Evolutionary conservation across 495 filamentous ascomycete species (phyloP), one percentile per base, ranked within the genome.

Genomic region (Penicillium paxilli): DNA sequence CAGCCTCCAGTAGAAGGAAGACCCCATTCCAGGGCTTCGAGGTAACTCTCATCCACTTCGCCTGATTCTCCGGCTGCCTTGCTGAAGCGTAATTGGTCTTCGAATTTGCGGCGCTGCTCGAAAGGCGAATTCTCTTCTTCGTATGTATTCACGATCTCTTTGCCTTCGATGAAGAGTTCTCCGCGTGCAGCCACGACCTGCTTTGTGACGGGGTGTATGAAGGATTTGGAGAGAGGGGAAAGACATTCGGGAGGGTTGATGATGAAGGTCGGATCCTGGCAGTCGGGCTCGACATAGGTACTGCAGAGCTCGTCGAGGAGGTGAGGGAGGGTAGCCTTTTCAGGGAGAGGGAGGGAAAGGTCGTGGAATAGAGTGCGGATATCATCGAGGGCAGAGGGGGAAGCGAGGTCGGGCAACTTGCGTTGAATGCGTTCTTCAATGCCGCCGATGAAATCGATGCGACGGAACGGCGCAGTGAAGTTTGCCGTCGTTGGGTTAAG

Each of bases 61-160:
- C 57, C 69, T 2, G 68, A 64, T 44, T 75, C 73, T 21, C 71
- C 68, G 21, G 62, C 64, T 10, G 64, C 67, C 44, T 68, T 67
- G 52, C 65, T 68, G 30, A 59, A 81, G 23, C 71, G 66, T 3
- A 82, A 54, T 62, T 89, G 87, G 52, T 81, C 76, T 51, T 79
- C 69, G 49, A 98, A 93, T 68, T 98, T 98, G 47, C 84, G 77
- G 20, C 90, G 79, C 69, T 98, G 94, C 53, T 87, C 89, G 24
- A 85, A 85, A 0, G 94, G 95, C 40, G 89, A 89, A 70, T 98
- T 98, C 71, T 98, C 94, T 73, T 98, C 94, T 72, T 98, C 94
- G 74, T 98, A 98, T 63, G 88, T 90, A 68, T 98, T 98, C 8
- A 93, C 89, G 26, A 96, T 72, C 63, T 98, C 94, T 41, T 80